phyloP scores from a whole-genome alignment of 306 rosid genomes.

The Cucumis cinereus region DNA sequence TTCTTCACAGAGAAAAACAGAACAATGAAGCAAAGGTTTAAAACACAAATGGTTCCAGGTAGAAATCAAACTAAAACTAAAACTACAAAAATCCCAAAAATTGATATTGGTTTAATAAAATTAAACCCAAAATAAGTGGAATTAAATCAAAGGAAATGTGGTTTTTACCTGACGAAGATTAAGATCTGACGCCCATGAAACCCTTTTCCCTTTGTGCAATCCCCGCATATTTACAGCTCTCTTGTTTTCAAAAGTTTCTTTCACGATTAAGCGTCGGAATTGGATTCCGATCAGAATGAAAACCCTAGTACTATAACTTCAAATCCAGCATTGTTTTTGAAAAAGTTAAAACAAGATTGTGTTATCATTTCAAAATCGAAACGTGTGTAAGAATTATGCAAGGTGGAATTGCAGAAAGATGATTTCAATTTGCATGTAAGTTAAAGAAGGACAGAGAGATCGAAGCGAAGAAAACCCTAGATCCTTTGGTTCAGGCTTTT shows the following conservation, averaged over 20 bases:
- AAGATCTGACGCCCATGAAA: slow-evolving; percentile 83
- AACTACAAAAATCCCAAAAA: background rate
- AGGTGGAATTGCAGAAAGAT: background rate
- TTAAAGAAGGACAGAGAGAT: background rate
- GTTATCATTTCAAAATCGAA: background rate
- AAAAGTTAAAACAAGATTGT: background rate
- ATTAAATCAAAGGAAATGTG: slow-evolving; percentile 20
- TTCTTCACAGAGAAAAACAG: background rate
- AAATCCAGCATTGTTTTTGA: background rate
- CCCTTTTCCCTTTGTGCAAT: slow-evolving; percentile 53
- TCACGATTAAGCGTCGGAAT: background rate
- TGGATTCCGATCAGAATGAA: background rate
- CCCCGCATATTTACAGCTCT: slow-evolving; percentile 49
- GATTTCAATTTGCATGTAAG: background rate
- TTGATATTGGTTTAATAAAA: background rate
- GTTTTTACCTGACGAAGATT: slow-evolving; percentile 82
- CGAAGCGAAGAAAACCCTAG: slow-evolving; percentile 29
- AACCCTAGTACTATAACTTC: background rate
- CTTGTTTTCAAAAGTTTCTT: background rate
- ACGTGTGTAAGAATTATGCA: background rate
- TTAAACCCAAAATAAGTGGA: slow-evolving; percentile 15
- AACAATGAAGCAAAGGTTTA: background rate
- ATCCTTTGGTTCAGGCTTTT: slow-evolving; percentile 17
- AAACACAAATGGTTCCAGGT: background rate
- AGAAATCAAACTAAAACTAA: background rate